Evolutionary conservation across 169 alveolate genomes (phyloP), one percentile per base, ranked within the genome.

Genomic region (Perkinsus olseni): DNA sequence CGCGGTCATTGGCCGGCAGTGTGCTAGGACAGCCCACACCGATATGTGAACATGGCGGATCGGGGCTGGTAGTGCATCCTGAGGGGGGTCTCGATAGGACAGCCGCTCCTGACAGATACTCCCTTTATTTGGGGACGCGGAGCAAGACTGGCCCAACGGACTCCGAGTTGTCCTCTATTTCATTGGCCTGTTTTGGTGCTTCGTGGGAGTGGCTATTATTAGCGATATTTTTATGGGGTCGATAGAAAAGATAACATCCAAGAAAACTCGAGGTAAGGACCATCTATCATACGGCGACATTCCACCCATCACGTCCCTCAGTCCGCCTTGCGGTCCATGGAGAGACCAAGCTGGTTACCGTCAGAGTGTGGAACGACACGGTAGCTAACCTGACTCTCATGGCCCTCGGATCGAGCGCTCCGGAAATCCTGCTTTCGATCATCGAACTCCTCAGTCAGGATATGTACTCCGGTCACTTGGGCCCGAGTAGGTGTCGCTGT

Each of bases 341-440:
- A 4, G 62, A 39, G 92, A 28, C 39, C n/a, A 91, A 38, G 34
- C n/a, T 24, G 62, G 39, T 37, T 0, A 38, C 50, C 6, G 92
- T 91, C 24, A 90, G 93, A 62, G 96, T 96, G 45, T 95, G 97
- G 96, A 96, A 96, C 74, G 96, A 95, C 31, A 95, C 97, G 0
- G 94, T 96, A 36, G 97, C 97, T 38, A 95, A 96, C 91, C 91
- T 96, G 74, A 95, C 97, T 0, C 91, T 96, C 45, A 95, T 96
- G 96, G 97, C 96, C 10, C 38, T 96, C 39, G 97, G 97, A 0
- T 92, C 96, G 48, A 92, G 95, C 74, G 96, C 97, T 0, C 97
- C 97, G 0, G 97, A 94, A 45, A 96, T 96, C 74, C 74, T 96
- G 37, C 62, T 95, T 92, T 93, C 96, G 48, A 74, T 93, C 20